A percentile compares a stretch with the other conserved stretches of the same genome.
These are phyloP conservation scores for Pharus latifolius DNA, from an alignment of 176 grass and related monocot species.

Conservation along the genomic window DNA sequence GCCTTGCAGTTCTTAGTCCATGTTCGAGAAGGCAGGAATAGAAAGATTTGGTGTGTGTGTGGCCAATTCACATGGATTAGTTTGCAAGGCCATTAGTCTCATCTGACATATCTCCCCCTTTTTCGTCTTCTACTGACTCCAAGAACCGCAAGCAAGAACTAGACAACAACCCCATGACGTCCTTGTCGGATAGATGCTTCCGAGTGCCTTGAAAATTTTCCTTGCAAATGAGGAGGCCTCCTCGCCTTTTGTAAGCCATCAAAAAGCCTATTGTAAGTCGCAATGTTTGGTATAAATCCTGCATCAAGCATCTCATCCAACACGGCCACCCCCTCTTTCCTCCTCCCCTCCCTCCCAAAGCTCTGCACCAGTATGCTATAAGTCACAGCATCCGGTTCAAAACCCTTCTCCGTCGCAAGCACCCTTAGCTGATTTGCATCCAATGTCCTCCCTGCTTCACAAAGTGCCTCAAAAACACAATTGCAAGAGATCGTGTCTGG, in stretches of 20 bases:
- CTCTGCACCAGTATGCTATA: conserved; percentile 58
- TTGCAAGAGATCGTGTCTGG: conserved; percentile 51
- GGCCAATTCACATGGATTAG: no score
- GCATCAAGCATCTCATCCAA: conserved; percentile 74
- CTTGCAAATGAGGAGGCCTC: not conserved
- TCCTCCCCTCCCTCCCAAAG: conserved; percentile 59
- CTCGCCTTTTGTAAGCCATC: conserved; percentile 25
- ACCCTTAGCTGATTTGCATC: conserved; percentile 43
- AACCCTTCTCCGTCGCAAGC: conserved; percentile 49
- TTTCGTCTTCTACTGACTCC: not conserved
- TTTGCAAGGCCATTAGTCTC: not conserved
- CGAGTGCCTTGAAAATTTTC: not conserved
- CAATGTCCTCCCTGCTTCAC: conserved; percentile 31
- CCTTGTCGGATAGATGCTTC: not conserved
- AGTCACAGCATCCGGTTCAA: conserved; percentile 28
- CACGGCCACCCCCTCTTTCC: conserved; percentile 45
- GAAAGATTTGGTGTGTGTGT: no score
- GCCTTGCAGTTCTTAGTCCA: no score
- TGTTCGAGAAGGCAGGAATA: no score
- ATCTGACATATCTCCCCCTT: not conserved
- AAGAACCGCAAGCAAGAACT: not conserved
- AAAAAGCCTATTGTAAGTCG: conserved; percentile 57
- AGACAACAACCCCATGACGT: not conserved
- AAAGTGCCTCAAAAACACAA: conserved; percentile 55
- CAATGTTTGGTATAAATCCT: conserved; percentile 75